Percentiles rank a stretch among this genome's conserved stretches.
phyloP scores from a whole-genome alignment of 2,329 filamentous ascomycete species.

The Tolypocladium ovalisporum region DNA sequence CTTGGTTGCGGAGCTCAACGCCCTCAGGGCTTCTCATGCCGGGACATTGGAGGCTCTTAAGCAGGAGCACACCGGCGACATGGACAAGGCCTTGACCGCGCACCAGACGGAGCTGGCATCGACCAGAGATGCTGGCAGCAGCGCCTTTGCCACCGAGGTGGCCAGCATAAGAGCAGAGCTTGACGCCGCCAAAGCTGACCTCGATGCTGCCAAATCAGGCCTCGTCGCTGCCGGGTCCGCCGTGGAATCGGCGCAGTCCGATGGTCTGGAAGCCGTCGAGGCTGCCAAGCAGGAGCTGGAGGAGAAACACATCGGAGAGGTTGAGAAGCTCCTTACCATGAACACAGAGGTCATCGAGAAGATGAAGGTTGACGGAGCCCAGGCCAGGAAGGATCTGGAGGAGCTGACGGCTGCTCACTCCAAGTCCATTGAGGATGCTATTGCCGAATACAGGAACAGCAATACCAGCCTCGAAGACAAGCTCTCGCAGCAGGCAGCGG shows the following conservation, averaged over 20 bases:
- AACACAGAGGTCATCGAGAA: slow-evolving; percentile 30
- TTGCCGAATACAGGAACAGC: slow-evolving; percentile 25
- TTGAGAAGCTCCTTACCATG: slow-evolving; percentile 33
- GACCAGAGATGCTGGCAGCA: slow-evolving; percentile 17
- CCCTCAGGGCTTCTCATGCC: slow-evolving; percentile 32
- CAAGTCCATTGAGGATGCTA: slow-evolving; percentile 28
- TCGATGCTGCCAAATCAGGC: slow-evolving; percentile 19
- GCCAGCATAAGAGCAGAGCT: slow-evolving; percentile 18
- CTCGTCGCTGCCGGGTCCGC: slow-evolving; percentile 31
- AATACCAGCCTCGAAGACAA: slow-evolving; percentile 23
- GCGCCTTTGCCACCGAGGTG: slow-evolving; percentile 19
- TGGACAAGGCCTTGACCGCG: slow-evolving; percentile 18
- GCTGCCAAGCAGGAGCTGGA: slow-evolving; percentile 33
- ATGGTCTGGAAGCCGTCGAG: slow-evolving; percentile 33
- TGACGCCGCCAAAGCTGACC: slow-evolving; percentile 29
- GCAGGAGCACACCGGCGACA: slow-evolving; percentile 27
- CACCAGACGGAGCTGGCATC: slow-evolving; percentile 20
- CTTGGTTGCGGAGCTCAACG: slow-evolving; percentile 28
- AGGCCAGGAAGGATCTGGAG: slow-evolving; percentile 31
- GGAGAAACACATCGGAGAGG: slow-evolving; percentile 31
- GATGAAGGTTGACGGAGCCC: slow-evolving; percentile 26
- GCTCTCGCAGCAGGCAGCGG: slow-evolving; percentile 22
- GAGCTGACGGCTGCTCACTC: slow-evolving; percentile 25
- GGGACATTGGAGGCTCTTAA: slow-evolving; percentile 30
- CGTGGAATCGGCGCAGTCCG: slow-evolving; percentile 31